These are phyloP conservation scores for Tritrichomonas musculus DNA, from an alignment of 208 protist species.

Conservation along the genomic window DNA sequence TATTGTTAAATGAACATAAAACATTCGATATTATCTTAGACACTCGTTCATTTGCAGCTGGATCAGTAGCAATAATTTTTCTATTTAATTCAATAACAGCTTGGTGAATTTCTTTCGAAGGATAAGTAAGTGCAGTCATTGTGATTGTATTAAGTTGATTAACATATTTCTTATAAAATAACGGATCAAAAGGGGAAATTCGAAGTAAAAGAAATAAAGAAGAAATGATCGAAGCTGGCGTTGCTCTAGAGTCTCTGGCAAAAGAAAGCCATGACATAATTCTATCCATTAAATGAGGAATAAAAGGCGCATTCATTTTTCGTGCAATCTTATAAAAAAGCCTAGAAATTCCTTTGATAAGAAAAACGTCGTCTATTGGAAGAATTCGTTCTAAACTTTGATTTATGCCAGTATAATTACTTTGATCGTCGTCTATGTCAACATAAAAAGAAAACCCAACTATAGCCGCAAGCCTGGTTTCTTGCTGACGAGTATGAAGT, in stretches of 20 bases:
- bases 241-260: background rate
- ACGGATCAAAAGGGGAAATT: background rate
- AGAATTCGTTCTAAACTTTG: background rate
- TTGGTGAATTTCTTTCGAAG: background rate
- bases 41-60: background rate
- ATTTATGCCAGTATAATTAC: background rate
- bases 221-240: background rate
- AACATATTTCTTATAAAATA: background rate
- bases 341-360: background rate
- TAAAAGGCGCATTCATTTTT: background rate
- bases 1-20: background rate
- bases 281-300: conserved; percentile 11
- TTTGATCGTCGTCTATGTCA: background rate
- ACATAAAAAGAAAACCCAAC: background rate
- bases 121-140: background rate
- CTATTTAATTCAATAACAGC: background rate
- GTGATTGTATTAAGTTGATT: background rate
- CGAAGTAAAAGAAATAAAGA: background rate
- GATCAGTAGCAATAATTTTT: background rate
- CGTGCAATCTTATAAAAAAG: background rate
- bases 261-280: background rate
- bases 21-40: background rate
- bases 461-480: background rate
- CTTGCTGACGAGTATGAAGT: background rate
- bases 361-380: background rate